Evolutionary conservation across 148 eudicot genomes (phyloP).

Genomic region (Rhododendron griersonianum): DNA sequence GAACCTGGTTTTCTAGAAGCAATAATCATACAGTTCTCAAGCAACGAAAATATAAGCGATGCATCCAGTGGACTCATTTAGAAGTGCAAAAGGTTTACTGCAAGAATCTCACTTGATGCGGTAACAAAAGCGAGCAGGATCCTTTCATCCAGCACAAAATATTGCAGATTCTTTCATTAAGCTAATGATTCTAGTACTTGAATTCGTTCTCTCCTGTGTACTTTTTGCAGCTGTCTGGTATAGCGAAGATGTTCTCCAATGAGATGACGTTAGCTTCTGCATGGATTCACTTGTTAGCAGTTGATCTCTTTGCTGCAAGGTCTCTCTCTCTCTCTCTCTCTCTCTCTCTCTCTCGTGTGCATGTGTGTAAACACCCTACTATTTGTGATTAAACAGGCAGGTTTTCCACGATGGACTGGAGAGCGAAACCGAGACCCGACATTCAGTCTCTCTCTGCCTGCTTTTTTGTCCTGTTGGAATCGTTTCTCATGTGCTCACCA

Average conservation of each 20-base stretch:
- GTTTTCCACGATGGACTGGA: conserved; percentile 73
- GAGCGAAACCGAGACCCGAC: conserved; percentile 73
- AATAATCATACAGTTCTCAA: background rate
- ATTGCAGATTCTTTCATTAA: too few species aligned
- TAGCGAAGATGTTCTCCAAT: conserved; percentile 81
- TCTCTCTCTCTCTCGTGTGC: background rate
- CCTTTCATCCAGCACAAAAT: too few species aligned
- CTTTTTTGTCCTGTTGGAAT: conserved; percentile 85
- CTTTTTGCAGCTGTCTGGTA: conserved; percentile 60
- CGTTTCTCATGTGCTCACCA: conserved; percentile 64
- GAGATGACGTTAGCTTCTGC: conserved; percentile 95
- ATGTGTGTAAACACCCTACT: background rate
- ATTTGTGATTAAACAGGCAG: conserved; percentile 48
- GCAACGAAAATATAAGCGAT: background rate
- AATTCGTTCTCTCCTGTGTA: background rate
- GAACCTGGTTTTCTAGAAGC: background rate
- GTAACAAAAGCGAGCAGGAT: conserved; percentile 60
- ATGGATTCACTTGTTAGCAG: conserved; percentile 83
- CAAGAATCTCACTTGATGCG: conserved; percentile 59
- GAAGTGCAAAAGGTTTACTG: background rate
- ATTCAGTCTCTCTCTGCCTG: conserved; percentile 84
- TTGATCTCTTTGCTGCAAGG: conserved; percentile 97
- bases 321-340: conserved; percentile 33
- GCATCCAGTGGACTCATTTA: background rate
- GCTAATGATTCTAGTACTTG: background rate